Evolutionary conservation across 257 asterid genomes (phyloP).

Genomic region (Solanum dulcamara): DNA sequence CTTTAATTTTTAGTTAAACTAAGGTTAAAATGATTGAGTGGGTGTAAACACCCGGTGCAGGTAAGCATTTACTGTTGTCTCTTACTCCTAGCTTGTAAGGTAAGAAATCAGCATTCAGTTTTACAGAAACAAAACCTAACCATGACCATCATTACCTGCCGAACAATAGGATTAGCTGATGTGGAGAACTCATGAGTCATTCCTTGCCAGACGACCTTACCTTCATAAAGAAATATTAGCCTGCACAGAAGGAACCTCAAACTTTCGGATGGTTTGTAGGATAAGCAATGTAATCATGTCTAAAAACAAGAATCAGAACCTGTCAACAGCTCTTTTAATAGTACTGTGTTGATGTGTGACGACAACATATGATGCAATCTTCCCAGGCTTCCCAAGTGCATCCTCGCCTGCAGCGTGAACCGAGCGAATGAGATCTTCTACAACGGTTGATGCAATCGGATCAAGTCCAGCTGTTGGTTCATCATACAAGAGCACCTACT

Average conservation of each 20-base stretch:
- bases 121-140: not conserved
- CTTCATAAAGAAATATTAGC: slow-evolving; percentile 77
- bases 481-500: slow-evolving; percentile 87
- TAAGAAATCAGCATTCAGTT: not conserved
- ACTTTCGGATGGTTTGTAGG: not conserved
- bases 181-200: slow-evolving; percentile 87
- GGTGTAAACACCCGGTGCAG: not conserved
- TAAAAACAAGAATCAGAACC: slow-evolving; percentile 30
- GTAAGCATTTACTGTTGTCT: not conserved
- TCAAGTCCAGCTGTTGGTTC: slow-evolving; percentile 99
- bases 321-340: slow-evolving; percentile 90
- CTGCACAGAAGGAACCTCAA: slow-evolving; percentile 21
- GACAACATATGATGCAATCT: slow-evolving; percentile 83
- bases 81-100: not conserved
- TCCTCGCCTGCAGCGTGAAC: slow-evolving; percentile 81
- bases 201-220: slow-evolving; percentile 96
- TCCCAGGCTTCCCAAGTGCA: slow-evolving; percentile 85
- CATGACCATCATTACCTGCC: slow-evolving; percentile 45
- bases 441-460: slow-evolving; percentile 98
- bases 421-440: slow-evolving; percentile 96
- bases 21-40: not conserved
- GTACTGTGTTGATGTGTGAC: slow-evolving; percentile 99
- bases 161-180: slow-evolving; percentile 74
- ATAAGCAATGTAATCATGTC: not conserved
- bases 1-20: not conserved